phyloP scores from a whole-genome alignment of 768 basidiomycete species.

The Podaxis rugospora region DNA sequence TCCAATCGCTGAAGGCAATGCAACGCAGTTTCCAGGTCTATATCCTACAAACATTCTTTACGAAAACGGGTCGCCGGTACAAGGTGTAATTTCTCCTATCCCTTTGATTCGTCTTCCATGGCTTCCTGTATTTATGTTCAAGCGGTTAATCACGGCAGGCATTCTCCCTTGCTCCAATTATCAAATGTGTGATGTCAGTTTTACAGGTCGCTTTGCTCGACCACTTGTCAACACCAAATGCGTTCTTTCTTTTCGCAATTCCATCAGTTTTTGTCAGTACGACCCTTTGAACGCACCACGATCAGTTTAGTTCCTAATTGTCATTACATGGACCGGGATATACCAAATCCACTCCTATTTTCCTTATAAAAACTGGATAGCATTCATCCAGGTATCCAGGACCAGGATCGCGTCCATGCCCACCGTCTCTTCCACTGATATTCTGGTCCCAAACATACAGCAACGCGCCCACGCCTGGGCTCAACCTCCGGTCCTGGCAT shows the following conservation, averaged over 20 bases:
- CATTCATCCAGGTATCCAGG: neutral
- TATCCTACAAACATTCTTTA: conserved; percentile 94
- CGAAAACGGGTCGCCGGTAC: conserved; percentile 85
- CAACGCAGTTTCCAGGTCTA: conserved; percentile 77
- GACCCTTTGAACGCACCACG: neutral
- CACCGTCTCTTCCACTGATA: neutral
- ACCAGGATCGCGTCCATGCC: neutral
- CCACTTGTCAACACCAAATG: neutral
- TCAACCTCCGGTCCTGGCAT: neutral
- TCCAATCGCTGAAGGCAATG: conserved; percentile 3
- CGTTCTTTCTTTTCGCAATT: neutral
- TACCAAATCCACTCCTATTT: neutral
- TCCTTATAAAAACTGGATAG: neutral
- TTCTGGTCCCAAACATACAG: neutral
- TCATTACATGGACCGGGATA: neutral
- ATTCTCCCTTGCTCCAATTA: neutral
- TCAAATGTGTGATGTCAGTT: neutral
- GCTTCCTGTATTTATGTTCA: conserved; percentile 10
- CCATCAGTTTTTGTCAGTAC: neutral
- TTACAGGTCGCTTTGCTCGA: neutral
- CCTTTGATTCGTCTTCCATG: neutral
- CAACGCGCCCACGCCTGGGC: neutral
- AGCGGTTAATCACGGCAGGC: conserved; percentile 9
- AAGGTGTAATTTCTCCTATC: conserved; percentile 54
- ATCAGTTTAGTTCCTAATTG: neutral